A percentile compares a stretch with the other conserved stretches of the same genome.
phyloP scores from a whole-genome alignment of 164 flowering plant genomes.

The Platanus orientalis region DNA sequence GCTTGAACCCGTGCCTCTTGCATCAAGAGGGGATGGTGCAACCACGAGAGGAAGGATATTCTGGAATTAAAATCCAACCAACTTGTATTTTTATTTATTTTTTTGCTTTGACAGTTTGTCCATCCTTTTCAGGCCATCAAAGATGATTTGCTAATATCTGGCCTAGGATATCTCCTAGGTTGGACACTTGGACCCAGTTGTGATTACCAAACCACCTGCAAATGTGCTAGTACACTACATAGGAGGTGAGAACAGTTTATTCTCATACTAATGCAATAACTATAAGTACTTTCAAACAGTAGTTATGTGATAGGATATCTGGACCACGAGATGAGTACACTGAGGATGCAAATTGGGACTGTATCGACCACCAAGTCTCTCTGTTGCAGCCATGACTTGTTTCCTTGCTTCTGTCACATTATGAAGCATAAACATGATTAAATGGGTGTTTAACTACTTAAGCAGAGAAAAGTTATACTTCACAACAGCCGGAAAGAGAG shows the following conservation, averaged over 20 bases:
- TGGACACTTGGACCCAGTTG: background rate
- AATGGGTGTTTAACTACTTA: background rate
- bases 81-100: too few species aligned
- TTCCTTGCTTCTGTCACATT: conserved; percentile 74
- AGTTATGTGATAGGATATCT: conserved; percentile 68
- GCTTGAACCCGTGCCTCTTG: too few species aligned
- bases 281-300: background rate
- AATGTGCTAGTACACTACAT: background rate
- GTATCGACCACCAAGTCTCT: conserved; percentile 88
- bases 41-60: too few species aligned
- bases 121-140: background rate
- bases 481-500: background rate
- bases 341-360: conserved; percentile 86
- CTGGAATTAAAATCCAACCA: too few species aligned
- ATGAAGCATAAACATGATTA: conserved; percentile 8
- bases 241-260: background rate
- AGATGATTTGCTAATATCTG: background rate
- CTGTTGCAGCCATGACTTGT: conserved; percentile 90
- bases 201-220: background rate
- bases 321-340: conserved; percentile 95
- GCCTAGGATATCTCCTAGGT: background rate
- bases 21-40: too few species aligned
- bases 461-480: background rate
- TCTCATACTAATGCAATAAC: background rate
- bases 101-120: too few species aligned